Evolutionary conservation across 805 yeast genomes (phyloP).

Genomic region (Yarrowia osloensis): DNA sequence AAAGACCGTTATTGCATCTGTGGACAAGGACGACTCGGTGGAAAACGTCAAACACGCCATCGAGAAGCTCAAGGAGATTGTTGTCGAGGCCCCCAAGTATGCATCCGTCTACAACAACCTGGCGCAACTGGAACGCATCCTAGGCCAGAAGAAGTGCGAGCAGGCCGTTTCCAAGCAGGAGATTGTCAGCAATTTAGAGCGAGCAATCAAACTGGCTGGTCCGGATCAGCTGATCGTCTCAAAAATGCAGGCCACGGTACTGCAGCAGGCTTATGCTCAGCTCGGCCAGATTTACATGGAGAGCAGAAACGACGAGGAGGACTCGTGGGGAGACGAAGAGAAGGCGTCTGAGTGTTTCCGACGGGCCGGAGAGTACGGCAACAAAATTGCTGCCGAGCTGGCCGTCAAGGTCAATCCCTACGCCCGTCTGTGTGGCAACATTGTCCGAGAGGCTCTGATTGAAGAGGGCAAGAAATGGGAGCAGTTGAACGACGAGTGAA

Average conservation of each 20-base stretch:
- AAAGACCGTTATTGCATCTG: slow-evolving; percentile 36
- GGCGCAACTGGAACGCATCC: slow-evolving; percentile 37
- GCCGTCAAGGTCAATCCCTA: slow-evolving; percentile 42
- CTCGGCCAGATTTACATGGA: slow-evolving; percentile 39
- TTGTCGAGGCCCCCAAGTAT: slow-evolving; percentile 38
- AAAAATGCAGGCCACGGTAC: slow-evolving; percentile 40
- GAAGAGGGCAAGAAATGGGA: slow-evolving; percentile 32
- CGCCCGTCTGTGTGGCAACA: slow-evolving; percentile 43
- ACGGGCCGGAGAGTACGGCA: slow-evolving; percentile 42
- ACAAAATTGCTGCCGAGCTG: slow-evolving; percentile 37
- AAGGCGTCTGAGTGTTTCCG: slow-evolving; percentile 39
- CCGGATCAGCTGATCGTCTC: slow-evolving; percentile 37
- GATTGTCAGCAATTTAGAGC: slow-evolving; percentile 36
- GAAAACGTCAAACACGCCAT: slow-evolving; percentile 31
- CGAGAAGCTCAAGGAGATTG: slow-evolving; percentile 35
- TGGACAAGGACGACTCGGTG: slow-evolving; percentile 28
- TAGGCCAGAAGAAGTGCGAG: slow-evolving; percentile 28
- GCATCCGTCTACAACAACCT: slow-evolving; percentile 44
- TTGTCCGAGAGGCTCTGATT: slow-evolving; percentile 37
- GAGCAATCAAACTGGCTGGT: slow-evolving; percentile 39
- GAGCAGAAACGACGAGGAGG: slow-evolving; percentile 23
- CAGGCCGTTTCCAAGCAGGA: slow-evolving; percentile 3
- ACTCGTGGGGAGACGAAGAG: slow-evolving; percentile 39
- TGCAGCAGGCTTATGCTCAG: slow-evolving; percentile 41
- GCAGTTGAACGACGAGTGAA: background rate